phyloP scores from a whole-genome alignment of 352 stramenopile genomes.

The Pythium brachiatum region DNA sequence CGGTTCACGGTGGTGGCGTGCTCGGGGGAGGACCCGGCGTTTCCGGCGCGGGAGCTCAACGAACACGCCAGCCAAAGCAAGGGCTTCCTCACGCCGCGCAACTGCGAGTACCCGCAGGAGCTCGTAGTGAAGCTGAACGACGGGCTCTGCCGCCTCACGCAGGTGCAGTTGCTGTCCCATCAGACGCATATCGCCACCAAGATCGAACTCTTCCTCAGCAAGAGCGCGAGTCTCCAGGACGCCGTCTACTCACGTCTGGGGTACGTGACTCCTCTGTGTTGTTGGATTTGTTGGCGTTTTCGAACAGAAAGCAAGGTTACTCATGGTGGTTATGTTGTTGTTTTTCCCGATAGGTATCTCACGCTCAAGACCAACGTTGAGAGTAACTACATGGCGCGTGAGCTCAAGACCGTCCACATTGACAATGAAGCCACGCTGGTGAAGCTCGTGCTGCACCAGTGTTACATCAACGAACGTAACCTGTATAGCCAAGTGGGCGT shows the following conservation, averaged over 20 bases:
- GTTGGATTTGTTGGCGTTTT: background rate
- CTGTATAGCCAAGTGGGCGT: slow-evolving; percentile 91
- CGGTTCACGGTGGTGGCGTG: slow-evolving; percentile 82
- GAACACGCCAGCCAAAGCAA: slow-evolving; percentile 55
- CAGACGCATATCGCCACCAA: slow-evolving; percentile 92
- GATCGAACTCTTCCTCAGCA: slow-evolving; percentile 90
- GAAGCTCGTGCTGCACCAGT: slow-evolving; percentile 88
- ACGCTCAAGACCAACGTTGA: slow-evolving; percentile 83
- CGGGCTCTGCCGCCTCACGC: slow-evolving; percentile 63
- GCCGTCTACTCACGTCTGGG: slow-evolving; percentile 79
- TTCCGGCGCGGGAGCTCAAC: slow-evolving; percentile 84
- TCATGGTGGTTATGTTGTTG: background rate
- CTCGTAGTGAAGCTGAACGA: slow-evolving; percentile 81
- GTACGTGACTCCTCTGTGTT: slow-evolving; percentile 20
- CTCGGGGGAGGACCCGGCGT: slow-evolving; percentile 86
- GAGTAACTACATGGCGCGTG: slow-evolving; percentile 83
- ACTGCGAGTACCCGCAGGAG: slow-evolving; percentile 93
- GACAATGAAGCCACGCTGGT: slow-evolving; percentile 80
- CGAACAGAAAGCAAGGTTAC: background rate
- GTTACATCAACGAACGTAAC: slow-evolving; percentile 89
- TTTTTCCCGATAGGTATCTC: slow-evolving; percentile 37
- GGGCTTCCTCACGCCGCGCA: slow-evolving; percentile 84
- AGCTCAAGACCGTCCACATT: slow-evolving; percentile 93
- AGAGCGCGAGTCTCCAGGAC: slow-evolving; percentile 35
- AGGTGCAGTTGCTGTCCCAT: slow-evolving; percentile 91